phyloP scores from a whole-genome alignment of 192 early-diverging fungal species.

The Coemansia furcata region DNA sequence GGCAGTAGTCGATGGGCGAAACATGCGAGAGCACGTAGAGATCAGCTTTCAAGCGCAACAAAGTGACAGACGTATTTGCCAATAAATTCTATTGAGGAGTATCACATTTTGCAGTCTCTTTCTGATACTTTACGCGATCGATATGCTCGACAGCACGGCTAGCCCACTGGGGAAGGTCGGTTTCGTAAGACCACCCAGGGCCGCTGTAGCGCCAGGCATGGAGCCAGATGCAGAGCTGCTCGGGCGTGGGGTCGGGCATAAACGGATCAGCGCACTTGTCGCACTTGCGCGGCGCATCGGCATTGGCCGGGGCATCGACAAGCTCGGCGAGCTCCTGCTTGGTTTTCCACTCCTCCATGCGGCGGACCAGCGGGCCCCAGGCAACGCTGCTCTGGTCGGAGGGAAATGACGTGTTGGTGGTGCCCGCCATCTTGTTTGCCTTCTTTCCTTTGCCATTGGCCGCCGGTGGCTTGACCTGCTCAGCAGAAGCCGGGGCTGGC shows the following conservation, averaged over 20 bases:
- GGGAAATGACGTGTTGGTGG: conserved; percentile 1
- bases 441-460: neutral
- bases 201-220: conserved; percentile 86
- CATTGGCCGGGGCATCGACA: conserved; percentile 12
- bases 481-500: neutral
- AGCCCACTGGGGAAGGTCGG: conserved; percentile 80
- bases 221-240: conserved; percentile 83
- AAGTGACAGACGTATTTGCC: neutral
- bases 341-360: conserved; percentile 43
- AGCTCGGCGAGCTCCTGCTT: conserved; percentile 26
- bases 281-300: conserved; percentile 46
- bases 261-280: conserved; percentile 58
- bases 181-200: conserved; percentile 75
- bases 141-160: conserved; percentile 49
- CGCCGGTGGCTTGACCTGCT: neutral
- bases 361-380: conserved; percentile 23
- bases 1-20: neutral
- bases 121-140: conserved; percentile 30
- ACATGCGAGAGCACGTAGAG: neutral
- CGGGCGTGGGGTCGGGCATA: conserved; percentile 65
- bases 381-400: conserved; percentile 6
- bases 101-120: neutral
- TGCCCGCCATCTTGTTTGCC: conserved; percentile 21
- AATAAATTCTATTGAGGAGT: neutral
- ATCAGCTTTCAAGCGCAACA: neutral